Percentiles rank a stretch among this genome's conserved stretches.
Conservation (phyloP, 2,329 filamentous ascomycete species). For the Byssoonygena ceratinophila region DNA sequence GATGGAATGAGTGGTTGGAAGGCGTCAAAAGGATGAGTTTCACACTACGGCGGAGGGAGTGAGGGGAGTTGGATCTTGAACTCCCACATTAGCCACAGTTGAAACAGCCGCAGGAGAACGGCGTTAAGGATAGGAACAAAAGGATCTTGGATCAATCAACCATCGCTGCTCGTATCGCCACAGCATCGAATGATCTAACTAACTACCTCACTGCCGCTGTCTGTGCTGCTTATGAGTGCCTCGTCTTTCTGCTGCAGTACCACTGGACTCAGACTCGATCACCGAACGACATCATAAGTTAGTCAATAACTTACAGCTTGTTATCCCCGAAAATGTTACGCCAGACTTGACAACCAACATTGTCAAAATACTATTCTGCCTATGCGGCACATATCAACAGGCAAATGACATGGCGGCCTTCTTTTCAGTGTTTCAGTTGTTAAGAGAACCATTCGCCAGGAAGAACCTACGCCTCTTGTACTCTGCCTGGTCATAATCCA, state of each 20-base stretch:
- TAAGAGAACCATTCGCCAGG: no score
- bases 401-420: no score
- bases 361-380: no score
- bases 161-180: background rate
- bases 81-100: constrained; percentile 1
- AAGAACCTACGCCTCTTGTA: no score
- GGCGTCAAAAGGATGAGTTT: background rate
- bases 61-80: background rate
- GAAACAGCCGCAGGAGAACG: constrained; percentile 1
- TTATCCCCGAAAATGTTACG: no score
- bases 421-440: no score
- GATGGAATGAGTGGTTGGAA: no score
- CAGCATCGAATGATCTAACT: background rate
- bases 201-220: background rate
- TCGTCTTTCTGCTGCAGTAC: background rate
- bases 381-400: no score
- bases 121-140: background rate
- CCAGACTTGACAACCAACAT: no score
- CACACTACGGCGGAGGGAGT: background rate
- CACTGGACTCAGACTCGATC: background rate
- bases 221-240: background rate
- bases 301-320: no score
- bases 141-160: background rate
- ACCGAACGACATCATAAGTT: background rate
- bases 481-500: no score